Base-by-base conservation (phyloP, 1,139 yeast genomes). In the Meyerozyma elateridarum region DNA sequence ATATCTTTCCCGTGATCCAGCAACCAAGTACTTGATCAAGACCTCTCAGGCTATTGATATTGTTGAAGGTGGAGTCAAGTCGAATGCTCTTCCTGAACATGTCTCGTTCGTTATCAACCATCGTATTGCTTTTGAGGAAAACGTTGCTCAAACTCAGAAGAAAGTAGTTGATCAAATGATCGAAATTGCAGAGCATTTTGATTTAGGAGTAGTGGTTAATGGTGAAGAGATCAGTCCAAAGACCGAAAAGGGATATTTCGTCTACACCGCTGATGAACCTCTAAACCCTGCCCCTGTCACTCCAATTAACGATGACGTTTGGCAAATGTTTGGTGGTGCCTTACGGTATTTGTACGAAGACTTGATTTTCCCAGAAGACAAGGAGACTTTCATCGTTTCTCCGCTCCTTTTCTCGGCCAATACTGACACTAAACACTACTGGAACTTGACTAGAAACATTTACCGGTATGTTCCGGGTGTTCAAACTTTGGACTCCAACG, bases 21-120 rank as follows among this genome's bases (percentile, higher is more conserved):
- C 25, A 1, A 43, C 54, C 5, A 70, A 67, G 37, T 76, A 64
- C 45, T 53, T 76, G 18, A 61, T 81, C 32, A 64, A 70, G 30
- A 79, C 88, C 1, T 70, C 85, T 5, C 85, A 79, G 49, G 85
- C 88, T 0, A 64, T 74, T n/a, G 88, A 82, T 51, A 63, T 79
- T 8, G 62, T 82, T 31, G 45, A 57, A n/a, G 89, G 89, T 7
- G 91, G 91, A 13, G 70, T 71, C 27, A 82, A 82, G 52, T 61
- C 76, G 20, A 82, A 82, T 48, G 89, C 91, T 2, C 61, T 84
- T 36, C 94, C 94, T 1, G 93, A 84, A 48, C 66, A 63, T 40
- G 82, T 74, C 5, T 59, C 65, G 5, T 61, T 78, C 14, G 51
- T 67, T 31, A 65, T 81, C 27, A 79, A 81, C 52, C 77, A 77